Percentiles rank a stretch among this genome's conserved stretches.
These are phyloP conservation scores for Mycena amicta DNA, from an alignment of 768 basidiomycete species.

Conservation along the genomic window DNA sequence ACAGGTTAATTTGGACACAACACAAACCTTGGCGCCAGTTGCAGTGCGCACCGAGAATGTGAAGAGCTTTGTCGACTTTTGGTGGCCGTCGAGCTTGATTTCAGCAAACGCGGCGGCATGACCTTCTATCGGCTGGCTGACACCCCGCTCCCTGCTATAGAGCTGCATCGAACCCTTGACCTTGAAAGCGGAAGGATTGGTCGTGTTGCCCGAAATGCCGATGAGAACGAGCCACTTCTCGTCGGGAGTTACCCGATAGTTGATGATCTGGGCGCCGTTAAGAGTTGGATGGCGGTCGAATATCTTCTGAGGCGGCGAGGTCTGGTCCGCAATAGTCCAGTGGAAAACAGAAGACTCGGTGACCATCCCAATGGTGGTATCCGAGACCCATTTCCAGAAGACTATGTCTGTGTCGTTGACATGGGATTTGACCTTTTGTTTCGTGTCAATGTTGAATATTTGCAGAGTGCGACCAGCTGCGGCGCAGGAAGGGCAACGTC, in stretches of 20 bases:
- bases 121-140: constrained; percentile 98
- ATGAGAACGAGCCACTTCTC: constrained; percentile 98
- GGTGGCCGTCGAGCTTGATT: constrained; percentile 86
- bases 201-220: constrained; percentile 90
- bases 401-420: constrained; percentile 91
- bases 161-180: constrained; percentile 98
- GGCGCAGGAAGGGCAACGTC: constrained; percentile 12
- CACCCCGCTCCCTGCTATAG: constrained; percentile 88
- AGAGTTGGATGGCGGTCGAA: constrained; percentile 97
- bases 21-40: constrained; percentile 91
- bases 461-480: constrained; percentile 92
- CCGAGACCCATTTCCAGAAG: constrained; percentile 99
- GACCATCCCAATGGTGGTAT: constrained; percentile 90
- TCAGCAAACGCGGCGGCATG: constrained; percentile 97
- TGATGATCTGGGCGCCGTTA: constrained; percentile 95
- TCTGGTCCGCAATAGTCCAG: constrained; percentile 79
- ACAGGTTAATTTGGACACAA: not conserved
- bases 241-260: constrained; percentile 90
- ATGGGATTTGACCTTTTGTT: constrained; percentile 97
- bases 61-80: constrained; percentile 87
- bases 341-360: constrained; percentile 93
- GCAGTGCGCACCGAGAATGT: constrained; percentile 94
- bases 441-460: constrained; percentile 97
- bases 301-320: constrained; percentile 84
- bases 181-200: constrained; percentile 95